Percentiles rank a stretch among this genome's conserved stretches.
Conservation (phyloP, 345 rosid species). For the Cardiospermum halicacabum region DNA sequence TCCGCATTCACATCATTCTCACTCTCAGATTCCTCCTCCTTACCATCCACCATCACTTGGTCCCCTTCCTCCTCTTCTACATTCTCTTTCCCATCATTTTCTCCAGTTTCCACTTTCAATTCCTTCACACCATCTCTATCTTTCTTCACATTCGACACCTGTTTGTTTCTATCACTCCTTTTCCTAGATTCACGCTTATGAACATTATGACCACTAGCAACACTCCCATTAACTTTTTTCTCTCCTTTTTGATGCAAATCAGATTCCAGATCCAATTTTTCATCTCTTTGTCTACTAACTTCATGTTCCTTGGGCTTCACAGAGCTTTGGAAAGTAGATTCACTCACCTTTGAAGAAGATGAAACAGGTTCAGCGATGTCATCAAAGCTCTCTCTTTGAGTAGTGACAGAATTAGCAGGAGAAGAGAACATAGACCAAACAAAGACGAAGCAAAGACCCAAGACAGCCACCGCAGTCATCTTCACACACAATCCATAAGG, state of each 20-base stretch:
- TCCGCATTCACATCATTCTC: conserved; percentile 43
- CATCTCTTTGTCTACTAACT: conserved; percentile 24
- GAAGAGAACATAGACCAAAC: conserved; percentile 74
- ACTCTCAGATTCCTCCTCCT: conserved; percentile 39
- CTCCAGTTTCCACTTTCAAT: conserved; percentile 32
- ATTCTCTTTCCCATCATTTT: conserved; percentile 35
- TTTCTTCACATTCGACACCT: conserved; percentile 29
- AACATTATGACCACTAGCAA: conserved; percentile 25
- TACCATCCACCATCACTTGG: conserved; percentile 43
- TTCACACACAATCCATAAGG: conserved; percentile 70
- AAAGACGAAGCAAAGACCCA: conserved; percentile 82
- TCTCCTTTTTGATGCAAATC: conserved; percentile 35
- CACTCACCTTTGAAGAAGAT: conserved; percentile 28
- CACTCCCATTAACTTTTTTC: conserved; percentile 36
- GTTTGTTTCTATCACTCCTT: conserved; percentile 31
- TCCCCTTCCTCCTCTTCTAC: conserved; percentile 41
- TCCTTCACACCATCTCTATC: conserved; percentile 29
- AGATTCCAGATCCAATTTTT: conserved; percentile 26
- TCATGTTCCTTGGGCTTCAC: conserved; percentile 27
- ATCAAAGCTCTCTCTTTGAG: conserved; percentile 77
- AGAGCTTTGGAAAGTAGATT: conserved; percentile 12
- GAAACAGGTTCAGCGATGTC: conserved; percentile 82
- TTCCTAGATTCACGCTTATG: conserved; percentile 43
- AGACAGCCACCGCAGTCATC: conserved; percentile 58
- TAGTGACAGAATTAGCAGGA: conserved; percentile 57